Base-by-base conservation (phyloP, 2,329 filamentous ascomycete species). In the Tolypocladium amazonense region DNA sequence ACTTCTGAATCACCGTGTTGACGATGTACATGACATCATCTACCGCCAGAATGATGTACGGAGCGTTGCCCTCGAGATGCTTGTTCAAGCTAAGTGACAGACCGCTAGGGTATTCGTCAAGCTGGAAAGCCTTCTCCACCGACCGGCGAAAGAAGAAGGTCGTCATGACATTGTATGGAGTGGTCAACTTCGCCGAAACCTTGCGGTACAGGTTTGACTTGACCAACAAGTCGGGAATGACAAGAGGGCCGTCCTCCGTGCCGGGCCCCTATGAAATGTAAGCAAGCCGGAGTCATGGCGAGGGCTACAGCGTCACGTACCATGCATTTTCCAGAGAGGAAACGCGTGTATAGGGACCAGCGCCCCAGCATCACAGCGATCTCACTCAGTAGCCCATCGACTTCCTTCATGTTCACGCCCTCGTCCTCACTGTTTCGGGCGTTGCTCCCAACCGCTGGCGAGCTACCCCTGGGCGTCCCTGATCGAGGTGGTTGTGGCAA, bases 1-100 rank as follows among this genome's bases (percentile, higher is more conserved):
- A 89, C 64, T 93, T 88, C 64, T 95, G 88, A 9, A 97, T 80
- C 39, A 97, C 89, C 57, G 93, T 88, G 70, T 95, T 96, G 70
- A 96, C 90, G 67, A 99, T 97, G 75, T 97, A 99, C 93, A 99
- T 97, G 69, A 97, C 92, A 75, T 97, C 94, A 76, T 99, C 94
- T 11, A 99, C 92, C 0, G 93, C 92, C 2, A 92, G 92, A 52
- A 94, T 93, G 67, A 99, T 96, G 69, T 90, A 95, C 0, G 94
- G 94, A 3, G 91, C 84, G 66, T 92, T 91, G 60, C 87, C 83
- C 58, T 88, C 85, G 52, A 96, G 79, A 4, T 88, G 80, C 68
- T 82, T 89, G 68, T 82, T 87, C 50, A 88, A 79, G 69, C 87
- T 90, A 39, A 99, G 79, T 0, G 89, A 89, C 25, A 99, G 77